These are phyloP conservation scores for Penicillium flavigenum DNA, from an alignment of 495 filamentous ascomycete species.

Conservation along the genomic window DNA sequence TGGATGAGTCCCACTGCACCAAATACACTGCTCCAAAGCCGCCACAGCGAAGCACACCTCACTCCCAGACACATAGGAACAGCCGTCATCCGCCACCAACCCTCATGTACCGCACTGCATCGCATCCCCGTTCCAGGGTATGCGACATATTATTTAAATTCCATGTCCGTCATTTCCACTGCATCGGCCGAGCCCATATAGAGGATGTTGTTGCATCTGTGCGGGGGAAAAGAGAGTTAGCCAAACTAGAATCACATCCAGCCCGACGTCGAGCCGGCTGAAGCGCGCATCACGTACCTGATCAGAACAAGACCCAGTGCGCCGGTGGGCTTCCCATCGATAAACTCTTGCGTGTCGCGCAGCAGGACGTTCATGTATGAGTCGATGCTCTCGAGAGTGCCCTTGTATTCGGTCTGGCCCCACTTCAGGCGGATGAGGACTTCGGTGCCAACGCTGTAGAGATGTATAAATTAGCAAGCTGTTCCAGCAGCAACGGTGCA, in stretches of 20 bases:
- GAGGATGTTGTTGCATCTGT: slow-evolving; percentile 90
- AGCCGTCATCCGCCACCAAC: not conserved
- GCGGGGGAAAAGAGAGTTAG: slow-evolving; percentile 20
- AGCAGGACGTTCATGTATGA: slow-evolving; percentile 99
- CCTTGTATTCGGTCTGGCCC: slow-evolving; percentile 96
- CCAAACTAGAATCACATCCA: not conserved
- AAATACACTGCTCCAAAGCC: not conserved
- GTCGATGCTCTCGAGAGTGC: slow-evolving; percentile 85
- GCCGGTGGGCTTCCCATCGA: slow-evolving; percentile 83
- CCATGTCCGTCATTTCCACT: slow-evolving; percentile 57
- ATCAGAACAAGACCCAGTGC: slow-evolving; percentile 88
- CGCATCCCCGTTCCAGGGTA: not conserved
- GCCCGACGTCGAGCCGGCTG: not conserved
- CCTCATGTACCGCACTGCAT: slow-evolving; percentile 1
- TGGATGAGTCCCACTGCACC: not conserved
- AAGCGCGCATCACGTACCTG: slow-evolving; percentile 54
- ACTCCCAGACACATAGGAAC: not conserved
- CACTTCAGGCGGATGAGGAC: slow-evolving; percentile 93
- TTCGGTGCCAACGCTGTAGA: slow-evolving; percentile 75
- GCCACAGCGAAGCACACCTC: not conserved
- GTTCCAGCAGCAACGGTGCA: not conserved
- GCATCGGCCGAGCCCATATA: slow-evolving; percentile 71
- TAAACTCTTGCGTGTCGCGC: slow-evolving; percentile 82
- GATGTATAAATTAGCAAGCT: slow-evolving; percentile 12
- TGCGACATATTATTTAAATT: slow-evolving; percentile 38